Percentiles rank a stretch among this genome's conserved stretches.
Conservation (phyloP, 192 early-diverging fungal species). For the Podila verticillata region DNA sequence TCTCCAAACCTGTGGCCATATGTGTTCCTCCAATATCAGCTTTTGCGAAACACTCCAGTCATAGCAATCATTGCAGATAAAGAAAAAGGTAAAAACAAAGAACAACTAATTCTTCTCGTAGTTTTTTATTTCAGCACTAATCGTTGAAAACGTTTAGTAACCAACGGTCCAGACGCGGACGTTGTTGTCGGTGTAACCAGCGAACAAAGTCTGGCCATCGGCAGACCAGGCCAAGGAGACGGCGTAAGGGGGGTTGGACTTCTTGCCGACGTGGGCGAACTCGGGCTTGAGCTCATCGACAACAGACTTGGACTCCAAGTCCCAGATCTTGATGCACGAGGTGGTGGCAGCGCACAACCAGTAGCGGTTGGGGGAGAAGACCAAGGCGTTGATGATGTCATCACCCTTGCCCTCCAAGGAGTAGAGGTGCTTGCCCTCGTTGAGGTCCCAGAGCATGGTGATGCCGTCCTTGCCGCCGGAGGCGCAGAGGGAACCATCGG, state of each 20-base stretch:
- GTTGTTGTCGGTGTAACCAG: slow-evolving; percentile 89
- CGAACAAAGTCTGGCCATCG: slow-evolving; percentile 97
- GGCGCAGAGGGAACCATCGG: slow-evolving; percentile 99
- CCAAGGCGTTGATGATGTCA: slow-evolving; percentile 95
- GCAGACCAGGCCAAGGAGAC: slow-evolving; percentile 98
- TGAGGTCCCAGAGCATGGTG: slow-evolving; percentile 99
- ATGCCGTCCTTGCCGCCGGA: slow-evolving; percentile 99
- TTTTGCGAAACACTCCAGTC: too few relatives aligned
- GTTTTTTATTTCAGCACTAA: too few relatives aligned
- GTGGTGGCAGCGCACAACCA: slow-evolving; percentile 99
- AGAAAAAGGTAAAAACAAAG: too few relatives aligned
- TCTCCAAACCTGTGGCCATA: too few relatives aligned
- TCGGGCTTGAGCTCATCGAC: slow-evolving; percentile 93
- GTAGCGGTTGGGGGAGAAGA: slow-evolving; percentile 99
- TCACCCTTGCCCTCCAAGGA: slow-evolving; percentile 89
- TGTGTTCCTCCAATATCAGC: too few relatives aligned
- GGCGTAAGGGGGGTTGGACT: slow-evolving; percentile 83
- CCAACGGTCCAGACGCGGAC: slow-evolving; percentile 52
- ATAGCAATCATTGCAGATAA: too few relatives aligned
- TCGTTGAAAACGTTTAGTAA: slow-evolving; percentile 19
- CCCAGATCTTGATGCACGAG: slow-evolving; percentile 99
- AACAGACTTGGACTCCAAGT: slow-evolving; percentile 96
- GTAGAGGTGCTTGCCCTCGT: slow-evolving; percentile 99
- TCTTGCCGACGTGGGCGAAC: slow-evolving; percentile 77
- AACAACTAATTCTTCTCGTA: too few relatives aligned